A percentile compares a stretch with the other conserved stretches of the same genome.
These are phyloP conservation scores for Penicillium janthinellum DNA, from an alignment of 2,329 filamentous ascomycete species.

Conservation along the genomic window DNA sequence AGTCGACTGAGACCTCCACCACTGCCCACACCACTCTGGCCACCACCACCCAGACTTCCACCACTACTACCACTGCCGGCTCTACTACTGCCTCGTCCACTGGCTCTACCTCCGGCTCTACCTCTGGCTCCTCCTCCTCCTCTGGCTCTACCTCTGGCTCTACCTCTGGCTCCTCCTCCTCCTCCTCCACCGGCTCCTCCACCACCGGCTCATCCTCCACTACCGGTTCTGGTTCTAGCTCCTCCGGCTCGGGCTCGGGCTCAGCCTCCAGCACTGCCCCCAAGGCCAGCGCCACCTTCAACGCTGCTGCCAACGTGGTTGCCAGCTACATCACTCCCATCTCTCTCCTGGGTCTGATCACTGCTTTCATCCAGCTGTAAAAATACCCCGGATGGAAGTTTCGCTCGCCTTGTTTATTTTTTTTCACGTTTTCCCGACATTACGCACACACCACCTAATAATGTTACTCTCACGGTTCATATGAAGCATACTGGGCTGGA, in stretches of 20 bases:
- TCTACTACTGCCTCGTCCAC: slow-evolving; percentile 3
- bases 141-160: slow-evolving; percentile 18
- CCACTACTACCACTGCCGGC: slow-evolving; percentile 12
- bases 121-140: slow-evolving; percentile 13
- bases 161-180: slow-evolving; percentile 4
- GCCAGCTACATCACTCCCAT: slow-evolving; percentile 28
- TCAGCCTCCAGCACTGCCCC: slow-evolving; percentile 15
- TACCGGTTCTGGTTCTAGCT: slow-evolving; percentile 11
- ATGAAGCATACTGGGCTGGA: slow-evolving; percentile 30
- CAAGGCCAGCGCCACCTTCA: slow-evolving; percentile 15
- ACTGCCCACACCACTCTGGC: slow-evolving; percentile 14
- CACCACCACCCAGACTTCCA: slow-evolving; percentile 16
- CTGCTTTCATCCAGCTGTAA: slow-evolving; percentile 36
- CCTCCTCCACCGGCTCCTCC: slow-evolving; percentile 12
- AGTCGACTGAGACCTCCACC: slow-evolving; percentile 14
- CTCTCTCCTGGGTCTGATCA: slow-evolving; percentile 28
- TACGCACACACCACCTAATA: slow-evolving; percentile 11
- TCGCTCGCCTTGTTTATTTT: neutral
- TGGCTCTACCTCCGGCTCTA: slow-evolving; percentile 11
- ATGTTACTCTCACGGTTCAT: slow-evolving; percentile 13
- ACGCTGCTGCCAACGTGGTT: slow-evolving; percentile 24
- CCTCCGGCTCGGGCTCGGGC: slow-evolving; percentile 15
- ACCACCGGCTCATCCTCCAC: slow-evolving; percentile 1
- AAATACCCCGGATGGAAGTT: slow-evolving; percentile 3
- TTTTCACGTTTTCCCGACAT: slow-evolving; percentile 2